Evolutionary conservation across 2,329 filamentous ascomycete genomes (phyloP).

Genomic region (Fonsecaea multimorphosa): DNA sequence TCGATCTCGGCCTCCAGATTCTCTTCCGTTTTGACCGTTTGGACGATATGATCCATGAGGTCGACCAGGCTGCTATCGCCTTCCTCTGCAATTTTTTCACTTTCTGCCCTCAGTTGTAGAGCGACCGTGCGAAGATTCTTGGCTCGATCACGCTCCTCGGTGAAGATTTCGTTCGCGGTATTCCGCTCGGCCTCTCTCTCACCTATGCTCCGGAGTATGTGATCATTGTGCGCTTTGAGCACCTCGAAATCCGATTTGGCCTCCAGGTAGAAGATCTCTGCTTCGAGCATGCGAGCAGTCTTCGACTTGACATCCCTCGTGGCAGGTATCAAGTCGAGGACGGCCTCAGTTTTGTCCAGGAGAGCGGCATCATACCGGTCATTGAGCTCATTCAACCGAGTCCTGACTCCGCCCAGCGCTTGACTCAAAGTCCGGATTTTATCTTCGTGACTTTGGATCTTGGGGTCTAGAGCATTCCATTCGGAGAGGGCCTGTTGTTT

Average conservation of each 20-base stretch:
- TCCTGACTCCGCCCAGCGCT: conserved; percentile 51
- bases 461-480: conserved; percentile 42
- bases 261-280: conserved; percentile 75
- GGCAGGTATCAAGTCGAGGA: conserved; percentile 63
- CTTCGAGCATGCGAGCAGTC: conserved; percentile 70
- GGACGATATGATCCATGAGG: conserved; percentile 37
- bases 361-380: conserved; percentile 62
- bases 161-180: conserved; percentile 17
- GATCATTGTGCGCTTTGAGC: conserved; percentile 69
- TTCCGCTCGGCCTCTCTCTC: conserved; percentile 44
- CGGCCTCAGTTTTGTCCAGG: conserved; percentile 62
- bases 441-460: conserved; percentile 51
- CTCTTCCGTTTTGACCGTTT: conserved; percentile 62
- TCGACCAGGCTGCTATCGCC: conserved; percentile 29
- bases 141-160: conserved; percentile 35
- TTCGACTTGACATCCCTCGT: conserved; percentile 68
- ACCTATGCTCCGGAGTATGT: conserved; percentile 59
- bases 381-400: conserved; percentile 59
- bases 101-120: conserved; percentile 41
- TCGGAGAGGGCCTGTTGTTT: conserved; percentile 69
- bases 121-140: conserved; percentile 28
- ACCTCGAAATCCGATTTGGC: conserved; percentile 78
- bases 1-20: conserved; percentile 75
- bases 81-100: conserved; percentile 39
- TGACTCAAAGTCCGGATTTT: conserved; percentile 53